Percentiles rank a stretch among this genome's conserved stretches.
Evolutionary conservation across 805 yeast species (phyloP).

Genomic region (Debaryomyces castellii): DNA sequence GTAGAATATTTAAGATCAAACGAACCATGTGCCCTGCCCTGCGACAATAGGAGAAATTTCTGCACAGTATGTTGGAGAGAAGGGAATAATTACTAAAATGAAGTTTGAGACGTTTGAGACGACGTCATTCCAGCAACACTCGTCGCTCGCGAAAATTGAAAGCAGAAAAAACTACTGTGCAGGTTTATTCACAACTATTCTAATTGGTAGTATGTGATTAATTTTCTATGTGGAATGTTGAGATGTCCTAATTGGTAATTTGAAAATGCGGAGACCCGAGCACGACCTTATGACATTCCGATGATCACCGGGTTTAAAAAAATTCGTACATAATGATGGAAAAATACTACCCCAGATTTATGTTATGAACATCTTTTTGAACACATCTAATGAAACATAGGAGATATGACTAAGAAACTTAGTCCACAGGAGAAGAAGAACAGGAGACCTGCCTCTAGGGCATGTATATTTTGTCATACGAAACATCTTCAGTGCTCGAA

Average conservation of each 20-base stretch:
- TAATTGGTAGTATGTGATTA: background rate
- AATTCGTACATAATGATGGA: background rate
- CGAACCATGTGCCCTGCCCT: too few species aligned
- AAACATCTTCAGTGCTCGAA: slow-evolving; percentile 75
- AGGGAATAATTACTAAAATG: too few species aligned
- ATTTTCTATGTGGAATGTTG: too few species aligned
- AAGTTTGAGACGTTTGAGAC: too few species aligned
- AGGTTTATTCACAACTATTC: too few species aligned
- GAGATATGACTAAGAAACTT: slow-evolving; percentile 60
- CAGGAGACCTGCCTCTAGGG: slow-evolving; percentile 64
- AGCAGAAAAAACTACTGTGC: too few species aligned
- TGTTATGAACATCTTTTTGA: background rate
- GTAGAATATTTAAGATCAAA: too few species aligned
- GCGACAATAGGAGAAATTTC: too few species aligned
- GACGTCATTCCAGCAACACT: too few species aligned
- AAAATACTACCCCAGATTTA: background rate
- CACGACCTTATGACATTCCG: background rate
- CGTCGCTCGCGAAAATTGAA: too few species aligned
- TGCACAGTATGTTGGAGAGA: too few species aligned
- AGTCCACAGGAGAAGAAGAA: slow-evolving; percentile 50
- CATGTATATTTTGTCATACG: slow-evolving; percentile 70
- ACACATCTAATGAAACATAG: background rate
- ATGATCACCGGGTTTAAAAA: background rate
- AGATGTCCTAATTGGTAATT: background rate
- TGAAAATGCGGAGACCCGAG: background rate